A percentile compares a stretch with the other conserved stretches of the same genome.
Conservation (phyloP, 352 stramenopile species). For the Chrysophaeum taylorii region DNA sequence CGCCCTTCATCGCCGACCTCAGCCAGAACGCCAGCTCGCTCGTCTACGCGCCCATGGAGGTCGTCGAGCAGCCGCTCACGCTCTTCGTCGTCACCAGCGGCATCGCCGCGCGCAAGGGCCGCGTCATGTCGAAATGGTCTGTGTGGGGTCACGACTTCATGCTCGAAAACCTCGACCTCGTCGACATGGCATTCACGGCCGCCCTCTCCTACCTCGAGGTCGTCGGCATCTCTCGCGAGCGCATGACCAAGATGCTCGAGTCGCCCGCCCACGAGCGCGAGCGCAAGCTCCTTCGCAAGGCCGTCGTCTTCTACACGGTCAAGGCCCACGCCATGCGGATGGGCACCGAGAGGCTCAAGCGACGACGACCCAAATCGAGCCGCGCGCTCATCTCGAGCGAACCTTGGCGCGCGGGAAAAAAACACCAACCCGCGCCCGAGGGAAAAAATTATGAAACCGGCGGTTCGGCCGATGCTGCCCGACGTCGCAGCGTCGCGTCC, state of each 20-base stretch:
- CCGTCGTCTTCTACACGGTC: conserved; percentile 1
- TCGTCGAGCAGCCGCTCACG: background rate
- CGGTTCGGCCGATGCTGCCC: too few species aligned
- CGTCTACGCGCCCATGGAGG: conserved; percentile 18
- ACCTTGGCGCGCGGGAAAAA: too few species aligned
- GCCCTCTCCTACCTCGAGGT: conserved; percentile 18
- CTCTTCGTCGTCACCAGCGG: conserved; percentile 10
- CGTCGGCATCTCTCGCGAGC: background rate
- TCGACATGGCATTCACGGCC: conserved; percentile 5
- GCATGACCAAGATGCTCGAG: background rate
- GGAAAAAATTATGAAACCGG: too few species aligned
- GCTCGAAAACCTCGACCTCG: conserved; percentile 14
- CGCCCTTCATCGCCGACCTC: conserved; percentile 13
- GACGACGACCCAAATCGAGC: too few species aligned
- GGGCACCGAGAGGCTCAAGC: background rate
- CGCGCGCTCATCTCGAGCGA: too few species aligned
- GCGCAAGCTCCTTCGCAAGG: background rate
- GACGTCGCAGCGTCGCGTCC: too few species aligned
- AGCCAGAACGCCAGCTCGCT: background rate
- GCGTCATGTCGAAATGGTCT: conserved; percentile 8
- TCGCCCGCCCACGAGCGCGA: background rate
- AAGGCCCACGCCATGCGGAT: background rate
- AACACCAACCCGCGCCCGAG: too few species aligned
- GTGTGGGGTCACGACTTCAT: conserved; percentile 22
- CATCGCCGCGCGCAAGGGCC: conserved; percentile 8